Base-by-base conservation (phyloP, 331 rosid genomes). In the Acacia concinna region DNA sequence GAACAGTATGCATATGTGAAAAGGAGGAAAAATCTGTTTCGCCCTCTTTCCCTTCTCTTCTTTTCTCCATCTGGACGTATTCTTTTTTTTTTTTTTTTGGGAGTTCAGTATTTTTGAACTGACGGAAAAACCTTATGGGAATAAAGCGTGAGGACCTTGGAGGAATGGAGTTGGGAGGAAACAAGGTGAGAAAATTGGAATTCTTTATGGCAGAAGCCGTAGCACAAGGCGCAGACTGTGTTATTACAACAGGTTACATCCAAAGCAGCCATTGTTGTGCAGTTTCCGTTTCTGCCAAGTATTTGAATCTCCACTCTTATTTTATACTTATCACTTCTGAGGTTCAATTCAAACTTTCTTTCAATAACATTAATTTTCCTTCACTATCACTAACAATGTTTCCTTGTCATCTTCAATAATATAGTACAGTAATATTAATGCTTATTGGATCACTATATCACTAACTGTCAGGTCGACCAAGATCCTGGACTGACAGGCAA, bases 201-300 rank as follows among this genome's bases (percentile, higher is more conserved):
- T 95, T 95, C 86, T 84, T 92, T 76, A 57, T 95, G 92, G 99
- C 97, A 9, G 99, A 92, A 74, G 99, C 97, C 0, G 81, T 92
- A 73, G 87, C 85, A 0, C 86, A 88, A 78, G 94, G 94, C n/a
- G 96, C 97, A 4, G 99, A 95, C 59, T 92, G 94, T 68, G 57
- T 95, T 40, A 77, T 95, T 54, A 91, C 97, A 0, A 79, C 88
- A 6, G 99, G 97, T 60, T 97, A 92, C 81, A 91, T 95, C 79
- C 99, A 95, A 79, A 95, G 99, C 89, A 91, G 93, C 82, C 99
- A 93, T 56, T 95, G 97, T 63, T 94, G 97, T 10, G 97, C 99
- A 47, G 91, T 97, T 74, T 97, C 97, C 4, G 99, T 95, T 34
- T 97, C 97, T 37, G 97, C 99, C 2, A 90, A 87, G 85, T 95